A percentile compares a stretch with the other conserved stretches of the same genome.
Evolutionary conservation across 148 eudicot genomes (phyloP).

Genomic region (Rhododendron mucronatum): DNA sequence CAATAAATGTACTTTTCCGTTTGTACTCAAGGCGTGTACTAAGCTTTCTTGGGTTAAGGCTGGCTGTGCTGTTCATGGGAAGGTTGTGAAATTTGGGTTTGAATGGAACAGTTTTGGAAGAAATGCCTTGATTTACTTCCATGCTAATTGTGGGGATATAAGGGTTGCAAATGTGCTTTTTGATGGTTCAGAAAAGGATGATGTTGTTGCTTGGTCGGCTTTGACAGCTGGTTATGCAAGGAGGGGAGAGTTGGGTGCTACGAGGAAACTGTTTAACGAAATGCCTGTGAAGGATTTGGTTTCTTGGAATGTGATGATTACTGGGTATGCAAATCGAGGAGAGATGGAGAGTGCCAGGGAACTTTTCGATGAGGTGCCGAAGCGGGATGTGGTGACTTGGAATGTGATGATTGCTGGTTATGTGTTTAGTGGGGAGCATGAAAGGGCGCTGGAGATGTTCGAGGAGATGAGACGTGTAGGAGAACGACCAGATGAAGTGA

Average conservation of each 20-base stretch:
- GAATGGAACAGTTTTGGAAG: slow-evolving; percentile 34
- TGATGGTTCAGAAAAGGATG: slow-evolving; percentile 27
- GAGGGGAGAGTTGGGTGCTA: slow-evolving; percentile 39
- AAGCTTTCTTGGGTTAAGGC: slow-evolving; percentile 42
- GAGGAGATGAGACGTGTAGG: slow-evolving; percentile 43
- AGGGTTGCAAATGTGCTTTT: slow-evolving; percentile 37
- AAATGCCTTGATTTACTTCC: slow-evolving; percentile 50
- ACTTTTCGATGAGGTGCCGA: slow-evolving; percentile 38
- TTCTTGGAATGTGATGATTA: slow-evolving; percentile 62
- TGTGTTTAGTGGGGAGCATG: slow-evolving; percentile 31
- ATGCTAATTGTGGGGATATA: slow-evolving; percentile 54
- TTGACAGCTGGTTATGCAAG: slow-evolving; percentile 50
- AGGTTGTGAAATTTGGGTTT: slow-evolving; percentile 41
- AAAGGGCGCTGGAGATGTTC: slow-evolving; percentile 38
- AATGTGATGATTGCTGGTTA: slow-evolving; percentile 62
- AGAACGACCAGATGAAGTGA: slow-evolving; percentile 57
- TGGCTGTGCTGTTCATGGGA: slow-evolving; percentile 44
- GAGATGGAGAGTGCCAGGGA: slow-evolving; percentile 47
- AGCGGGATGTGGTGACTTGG: slow-evolving; percentile 57
- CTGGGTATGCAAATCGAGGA: slow-evolving; percentile 47
- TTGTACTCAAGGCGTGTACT: slow-evolving; percentile 54
- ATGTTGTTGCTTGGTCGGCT: slow-evolving; percentile 61
- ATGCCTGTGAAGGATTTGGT: slow-evolving; percentile 56
- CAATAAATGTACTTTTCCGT: slow-evolving; percentile 45
- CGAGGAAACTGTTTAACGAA: slow-evolving; percentile 39